phyloP scores from a whole-genome alignment of 768 basidiomycete species.

The Auriscalpium microsporum region DNA sequence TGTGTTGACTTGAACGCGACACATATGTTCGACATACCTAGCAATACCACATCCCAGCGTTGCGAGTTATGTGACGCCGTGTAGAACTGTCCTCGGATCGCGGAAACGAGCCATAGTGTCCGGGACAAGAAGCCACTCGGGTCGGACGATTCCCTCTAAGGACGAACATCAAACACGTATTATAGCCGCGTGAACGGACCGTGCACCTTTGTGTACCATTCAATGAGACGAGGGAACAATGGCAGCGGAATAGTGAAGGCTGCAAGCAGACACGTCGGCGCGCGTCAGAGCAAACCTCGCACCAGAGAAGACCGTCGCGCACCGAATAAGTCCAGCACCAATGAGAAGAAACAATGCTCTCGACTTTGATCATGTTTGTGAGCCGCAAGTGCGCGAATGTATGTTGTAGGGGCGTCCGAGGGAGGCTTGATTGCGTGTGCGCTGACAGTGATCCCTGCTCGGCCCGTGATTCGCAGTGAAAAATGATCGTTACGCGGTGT shows the following conservation, averaged over 20 bases:
- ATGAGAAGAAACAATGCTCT: constrained; percentile 83
- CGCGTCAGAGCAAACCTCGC: background rate
- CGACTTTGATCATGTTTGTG: constrained; percentile 51
- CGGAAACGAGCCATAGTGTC: constrained; percentile 61
- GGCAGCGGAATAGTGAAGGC: constrained; percentile 95
- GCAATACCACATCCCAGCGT: constrained; percentile 89
- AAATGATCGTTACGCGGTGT: too few relatives aligned
- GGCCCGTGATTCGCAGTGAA: too few relatives aligned
- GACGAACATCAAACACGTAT: background rate
- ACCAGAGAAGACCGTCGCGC: constrained; percentile 16
- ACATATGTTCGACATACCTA: constrained; percentile 43
- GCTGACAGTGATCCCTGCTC: too few relatives aligned
- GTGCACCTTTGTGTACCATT: constrained; percentile 77
- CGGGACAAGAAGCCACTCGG: constrained; percentile 63
- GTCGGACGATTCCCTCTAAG: constrained; percentile 63
- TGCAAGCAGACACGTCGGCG: constrained; percentile 20
- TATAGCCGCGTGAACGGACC: background rate
- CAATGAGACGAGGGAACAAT: constrained; percentile 93
- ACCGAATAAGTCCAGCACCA: constrained; percentile 84
- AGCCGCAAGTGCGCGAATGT: background rate
- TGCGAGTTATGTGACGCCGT: constrained; percentile 50
- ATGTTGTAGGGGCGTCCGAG: too few relatives aligned
- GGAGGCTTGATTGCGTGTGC: too few relatives aligned
- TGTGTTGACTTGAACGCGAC: background rate
- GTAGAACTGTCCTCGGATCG: constrained; percentile 58